Conservation (phyloP, 768 basidiomycete genomes). For the Xerocomus brunneocitrinus region DNA sequence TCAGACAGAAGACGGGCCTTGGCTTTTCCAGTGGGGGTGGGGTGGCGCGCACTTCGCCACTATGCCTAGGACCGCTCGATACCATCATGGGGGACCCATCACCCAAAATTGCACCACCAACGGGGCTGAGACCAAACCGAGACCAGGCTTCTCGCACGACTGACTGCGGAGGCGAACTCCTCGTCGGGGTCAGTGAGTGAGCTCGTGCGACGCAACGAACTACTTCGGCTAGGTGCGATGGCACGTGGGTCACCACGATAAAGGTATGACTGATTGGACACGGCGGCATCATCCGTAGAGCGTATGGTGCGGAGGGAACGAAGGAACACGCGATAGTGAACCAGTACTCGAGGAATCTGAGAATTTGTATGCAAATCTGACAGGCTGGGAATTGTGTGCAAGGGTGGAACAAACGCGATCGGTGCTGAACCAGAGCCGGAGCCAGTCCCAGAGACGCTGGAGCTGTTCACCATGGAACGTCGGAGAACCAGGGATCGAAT, state of each 20-base stretch:
- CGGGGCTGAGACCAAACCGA: slow-evolving; percentile 43
- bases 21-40: slow-evolving; percentile 39
- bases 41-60: slow-evolving; percentile 40
- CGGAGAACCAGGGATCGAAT: slow-evolving; percentile 38
- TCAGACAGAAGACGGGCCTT: slow-evolving; percentile 29
- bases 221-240: slow-evolving; percentile 64
- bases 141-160: slow-evolving; percentile 47
- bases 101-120: slow-evolving; percentile 38
- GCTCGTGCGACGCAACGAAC: slow-evolving; percentile 56
- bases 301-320: slow-evolving; percentile 54
- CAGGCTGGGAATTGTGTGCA: slow-evolving; percentile 66
- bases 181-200: slow-evolving; percentile 75
- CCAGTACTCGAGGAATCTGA: slow-evolving; percentile 39
- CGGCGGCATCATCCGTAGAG: slow-evolving; percentile 73
- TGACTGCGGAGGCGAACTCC: slow-evolving; percentile 45
- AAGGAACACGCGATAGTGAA: slow-evolving; percentile 39
- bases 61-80: slow-evolving; percentile 55
- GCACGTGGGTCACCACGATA: slow-evolving; percentile 74
- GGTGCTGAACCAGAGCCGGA: slow-evolving; percentile 53
- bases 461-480: slow-evolving; percentile 46
- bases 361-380: slow-evolving; percentile 54
- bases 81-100: slow-evolving; percentile 67
- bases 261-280: slow-evolving; percentile 60
- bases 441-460: slow-evolving; percentile 32
- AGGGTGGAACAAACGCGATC: slow-evolving; percentile 73